A percentile compares a stretch with the other conserved stretches of the same genome.
Conservation (phyloP, 768 basidiomycete genomes). For the Lenzites betulinus region DNA sequence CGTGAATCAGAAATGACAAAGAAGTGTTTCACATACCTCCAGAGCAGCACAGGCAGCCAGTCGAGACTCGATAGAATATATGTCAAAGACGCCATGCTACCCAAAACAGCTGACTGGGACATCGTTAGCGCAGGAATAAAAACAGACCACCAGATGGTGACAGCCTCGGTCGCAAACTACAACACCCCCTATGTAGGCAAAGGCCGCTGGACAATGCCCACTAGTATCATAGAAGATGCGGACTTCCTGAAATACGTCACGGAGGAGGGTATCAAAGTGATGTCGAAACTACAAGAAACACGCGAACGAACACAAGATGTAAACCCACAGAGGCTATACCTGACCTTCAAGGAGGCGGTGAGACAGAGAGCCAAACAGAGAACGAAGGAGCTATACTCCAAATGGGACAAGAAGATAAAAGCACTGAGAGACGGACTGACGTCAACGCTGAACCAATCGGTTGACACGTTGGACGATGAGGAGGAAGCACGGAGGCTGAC, state of each 20-base stretch:
- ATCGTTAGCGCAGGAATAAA: background rate
- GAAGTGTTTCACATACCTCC: background rate
- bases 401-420: background rate
- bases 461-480: background rate
- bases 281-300: background rate
- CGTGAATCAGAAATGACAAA: no score
- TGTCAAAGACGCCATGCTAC: background rate
- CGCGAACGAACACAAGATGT: background rate
- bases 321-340: background rate
- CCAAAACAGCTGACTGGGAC: background rate
- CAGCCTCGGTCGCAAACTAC: background rate
- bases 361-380: background rate
- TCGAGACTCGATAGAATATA: background rate
- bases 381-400: background rate
- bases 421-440: background rate
- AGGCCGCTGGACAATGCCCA: slow-evolving; percentile 4
- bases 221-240: background rate
- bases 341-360: background rate
- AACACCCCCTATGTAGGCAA: slow-evolving; percentile 6
- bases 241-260: background rate
- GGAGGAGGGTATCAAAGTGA: background rate
- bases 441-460: background rate
- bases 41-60: background rate
- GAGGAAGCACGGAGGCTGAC: background rate
- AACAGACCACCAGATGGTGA: slow-evolving; percentile 9